Base-by-base conservation (phyloP, 768 basidiomycete genomes). In the Mycena maculata region DNA sequence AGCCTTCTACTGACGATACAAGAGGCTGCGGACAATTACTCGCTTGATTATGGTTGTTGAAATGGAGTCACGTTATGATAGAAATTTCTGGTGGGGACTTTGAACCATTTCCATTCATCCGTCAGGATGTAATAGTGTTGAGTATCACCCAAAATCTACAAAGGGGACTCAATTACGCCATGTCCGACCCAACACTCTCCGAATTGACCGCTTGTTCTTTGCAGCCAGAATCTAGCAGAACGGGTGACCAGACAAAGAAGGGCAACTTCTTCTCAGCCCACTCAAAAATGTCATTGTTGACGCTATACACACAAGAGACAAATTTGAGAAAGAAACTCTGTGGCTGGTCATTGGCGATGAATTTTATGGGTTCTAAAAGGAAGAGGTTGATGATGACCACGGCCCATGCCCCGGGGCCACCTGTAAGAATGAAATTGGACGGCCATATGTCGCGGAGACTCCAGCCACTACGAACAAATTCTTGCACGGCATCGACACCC, bases 301-400 rank as follows among this genome's bases (percentile, higher is more conserved):
- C 49, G 41, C 53, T 39, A 8, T 33, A 1, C 49, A 60, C 47
- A 33, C 33, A 60, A 27, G 18, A 49, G 33, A 60, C 38, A n/a
- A 60, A 50, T 30, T 28, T n/a, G 36, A 41, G 38, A 49, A 60
- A 30, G 59, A 60, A 60, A 28, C 38, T 28, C 47, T 20, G 47
- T 27, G 59, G 33, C 27, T 49, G 47, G 47, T 27, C 9, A 27
- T 20, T 52, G 49, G 50, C 50, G 28, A 61, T 28, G 60, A 31
- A 16, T 42, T 56, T 56, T 28, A 42, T 42, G 50, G 61, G 61
- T 23, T 45, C 12, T 20, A 39, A 42, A 31, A 62, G 60, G 53
- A 56, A 48, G 39, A 64, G 54, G 38, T 64, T 47, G 48, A 64
- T 57, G 36, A 64, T 49, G 54, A 64, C 63, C 28, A 64, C 54